phyloP scores from a whole-genome alignment of 306 rosid species.

The Rosa multiflora region DNA sequence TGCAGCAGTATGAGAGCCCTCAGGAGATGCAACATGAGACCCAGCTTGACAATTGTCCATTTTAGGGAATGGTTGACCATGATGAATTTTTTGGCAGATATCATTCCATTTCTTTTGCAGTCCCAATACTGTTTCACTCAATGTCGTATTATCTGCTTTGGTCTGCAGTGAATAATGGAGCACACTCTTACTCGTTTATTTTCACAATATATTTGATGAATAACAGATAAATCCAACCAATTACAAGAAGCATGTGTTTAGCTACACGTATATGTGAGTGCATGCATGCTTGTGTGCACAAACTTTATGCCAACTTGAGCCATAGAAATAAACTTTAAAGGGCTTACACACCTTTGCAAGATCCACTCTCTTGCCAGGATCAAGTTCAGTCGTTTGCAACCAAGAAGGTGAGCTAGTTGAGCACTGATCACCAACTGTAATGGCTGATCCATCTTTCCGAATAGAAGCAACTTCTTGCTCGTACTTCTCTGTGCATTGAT shows the following conservation, averaged over 20 bases:
- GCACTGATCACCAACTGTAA: conserved; percentile 26
- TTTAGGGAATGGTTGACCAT: conserved; percentile 40
- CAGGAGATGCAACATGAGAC: conserved; percentile 42
- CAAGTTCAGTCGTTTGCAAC: conserved; percentile 52
- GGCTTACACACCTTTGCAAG: conserved; percentile 68
- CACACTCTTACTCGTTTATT: conserved; percentile 37
- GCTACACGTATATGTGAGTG: conserved; percentile 4
- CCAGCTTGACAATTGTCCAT: conserved; percentile 40
- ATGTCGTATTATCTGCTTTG: conserved; percentile 46
- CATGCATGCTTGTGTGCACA: conserved; percentile 28
- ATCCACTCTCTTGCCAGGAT: conserved; percentile 48
- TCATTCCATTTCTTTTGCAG: conserved; percentile 81
- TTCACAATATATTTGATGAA: conserved; percentile 9
- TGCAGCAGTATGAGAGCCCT: conserved; percentile 40
- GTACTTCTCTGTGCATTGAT: conserved; percentile 66
- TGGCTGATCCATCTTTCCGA: conserved; percentile 47
- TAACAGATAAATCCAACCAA: background rate
- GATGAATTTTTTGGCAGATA: conserved; percentile 59
- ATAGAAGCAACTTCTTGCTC: conserved; percentile 74
- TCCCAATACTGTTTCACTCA: conserved; percentile 40
- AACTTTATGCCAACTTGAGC: conserved; percentile 22
- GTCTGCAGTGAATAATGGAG: conserved; percentile 73
- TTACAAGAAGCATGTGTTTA: conserved; percentile 20
- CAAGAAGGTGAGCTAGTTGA: conserved; percentile 51
- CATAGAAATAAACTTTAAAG: conserved; percentile 29